A percentile compares a stretch with the other conserved stretches of the same genome.
Conservation (phyloP, 192 early-diverging fungal genomes). For the Borealophlyctis nickersoniae region DNA sequence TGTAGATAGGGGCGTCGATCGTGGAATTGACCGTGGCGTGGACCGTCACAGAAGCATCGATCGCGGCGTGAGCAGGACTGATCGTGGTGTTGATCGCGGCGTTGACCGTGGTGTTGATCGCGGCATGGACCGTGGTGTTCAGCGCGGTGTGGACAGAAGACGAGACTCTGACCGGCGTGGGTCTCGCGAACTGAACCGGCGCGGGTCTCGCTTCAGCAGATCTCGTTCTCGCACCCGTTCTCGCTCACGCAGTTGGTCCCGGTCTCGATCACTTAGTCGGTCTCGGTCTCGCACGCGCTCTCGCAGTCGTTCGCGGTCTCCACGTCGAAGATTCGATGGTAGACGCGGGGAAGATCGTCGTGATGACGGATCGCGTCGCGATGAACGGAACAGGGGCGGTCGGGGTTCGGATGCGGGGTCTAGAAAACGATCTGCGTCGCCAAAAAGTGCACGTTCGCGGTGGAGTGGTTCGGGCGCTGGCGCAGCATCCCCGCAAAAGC, state of each 20-base stretch:
- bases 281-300: neutral
- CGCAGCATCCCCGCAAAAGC: slow-evolving; percentile 2
- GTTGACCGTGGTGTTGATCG: slow-evolving; percentile 24
- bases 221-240: slow-evolving; percentile 5
- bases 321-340: neutral
- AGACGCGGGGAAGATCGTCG: neutral
- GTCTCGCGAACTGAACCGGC: neutral
- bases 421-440: neutral
- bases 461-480: no score
- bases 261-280: slow-evolving; percentile 4
- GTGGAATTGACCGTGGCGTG: no score
- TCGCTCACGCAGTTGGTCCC: slow-evolving; percentile 4
- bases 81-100: slow-evolving; percentile 10
- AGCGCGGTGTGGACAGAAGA: no score
- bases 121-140: slow-evolving; percentile 1
- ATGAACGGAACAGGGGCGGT: neutral
- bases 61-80: slow-evolving; percentile 3
- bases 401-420: neutral
- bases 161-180: neutral
- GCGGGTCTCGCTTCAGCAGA: no score
- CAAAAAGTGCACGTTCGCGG: neutral
- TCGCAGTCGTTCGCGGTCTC: neutral
- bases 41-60: neutral
- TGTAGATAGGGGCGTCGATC: no score
- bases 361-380: neutral